Percentiles rank a stretch among this genome's conserved stretches.
These are phyloP conservation scores for Tulasnella calospora DNA, from an alignment of 768 basidiomycete species.

Conservation along the genomic window DNA sequence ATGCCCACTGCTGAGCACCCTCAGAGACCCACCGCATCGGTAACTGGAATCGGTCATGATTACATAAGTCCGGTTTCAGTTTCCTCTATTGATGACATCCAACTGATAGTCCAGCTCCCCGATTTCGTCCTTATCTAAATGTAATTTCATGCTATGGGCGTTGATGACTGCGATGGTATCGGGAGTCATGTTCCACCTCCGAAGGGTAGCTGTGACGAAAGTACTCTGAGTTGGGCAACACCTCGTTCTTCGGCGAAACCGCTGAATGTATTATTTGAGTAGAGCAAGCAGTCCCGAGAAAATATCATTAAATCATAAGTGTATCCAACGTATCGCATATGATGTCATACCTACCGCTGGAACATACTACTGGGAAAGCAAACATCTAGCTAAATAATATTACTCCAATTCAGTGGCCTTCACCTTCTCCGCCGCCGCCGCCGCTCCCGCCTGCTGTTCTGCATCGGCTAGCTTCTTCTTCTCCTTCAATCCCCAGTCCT, in stretches of 20 bases:
- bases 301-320: not conserved
- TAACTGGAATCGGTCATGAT: too few species aligned
- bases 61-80: too few species aligned
- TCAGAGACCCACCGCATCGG: too few species aligned
- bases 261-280: too few species aligned
- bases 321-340: not conserved
- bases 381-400: not conserved
- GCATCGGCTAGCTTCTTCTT: slow-evolving; percentile 29
- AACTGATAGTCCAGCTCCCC: not conserved
- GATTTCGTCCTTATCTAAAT: not conserved
- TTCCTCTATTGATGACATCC: not conserved
- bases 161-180: not conserved
- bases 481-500: slow-evolving; percentile 36
- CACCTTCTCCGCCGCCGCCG: not conserved
- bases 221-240: not conserved
- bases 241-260: not conserved
- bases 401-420: not conserved
- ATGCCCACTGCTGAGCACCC: too few species aligned
- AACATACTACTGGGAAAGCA: not conserved
- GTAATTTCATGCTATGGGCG: not conserved
- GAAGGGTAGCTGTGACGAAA: not conserved
- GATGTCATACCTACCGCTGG: not conserved
- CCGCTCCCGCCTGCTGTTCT: not conserved
- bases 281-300: not conserved
- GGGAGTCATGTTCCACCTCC: not conserved